A percentile compares a stretch with the other conserved stretches of the same genome.
Conservation (phyloP, 2,329 filamentous ascomycete genomes). For the Pyrenophora teres region DNA sequence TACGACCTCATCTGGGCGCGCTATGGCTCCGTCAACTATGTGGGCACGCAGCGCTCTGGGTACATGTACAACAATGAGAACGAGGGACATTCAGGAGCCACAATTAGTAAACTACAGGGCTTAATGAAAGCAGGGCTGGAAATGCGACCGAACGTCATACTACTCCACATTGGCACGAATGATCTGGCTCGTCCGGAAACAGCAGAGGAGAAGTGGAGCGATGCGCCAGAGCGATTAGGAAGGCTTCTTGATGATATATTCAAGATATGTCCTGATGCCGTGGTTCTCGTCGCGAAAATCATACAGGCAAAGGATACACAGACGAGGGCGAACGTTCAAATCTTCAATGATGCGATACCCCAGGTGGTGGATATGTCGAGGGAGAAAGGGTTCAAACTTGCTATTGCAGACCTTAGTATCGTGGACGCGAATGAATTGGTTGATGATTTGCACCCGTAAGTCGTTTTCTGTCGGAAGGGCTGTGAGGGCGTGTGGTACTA, state of each 20-base stretch:
- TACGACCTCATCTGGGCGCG: slow-evolving; percentile 27
- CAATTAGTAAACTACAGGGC: slow-evolving; percentile 36
- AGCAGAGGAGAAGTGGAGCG: slow-evolving; percentile 18
- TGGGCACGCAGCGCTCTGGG: slow-evolving; percentile 40
- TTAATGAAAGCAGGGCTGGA: slow-evolving; percentile 17
- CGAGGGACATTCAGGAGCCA: slow-evolving; percentile 40
- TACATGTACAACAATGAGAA: slow-evolving; percentile 42
- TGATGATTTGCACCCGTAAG: slow-evolving; percentile 39
- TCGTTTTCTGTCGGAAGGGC: not conserved
- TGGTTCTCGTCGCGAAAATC: slow-evolving; percentile 47
- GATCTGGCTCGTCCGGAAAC: slow-evolving; percentile 20
- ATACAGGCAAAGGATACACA: slow-evolving; percentile 26
- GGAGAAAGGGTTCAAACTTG: slow-evolving; percentile 28
- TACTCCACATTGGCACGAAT: slow-evolving; percentile 34
- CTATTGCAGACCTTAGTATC: slow-evolving; percentile 32
- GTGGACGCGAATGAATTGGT: slow-evolving; percentile 22
- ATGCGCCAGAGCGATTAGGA: slow-evolving; percentile 42
- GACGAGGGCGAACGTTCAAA: slow-evolving; percentile 18
- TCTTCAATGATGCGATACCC: slow-evolving; percentile 32
- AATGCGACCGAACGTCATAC: slow-evolving; percentile 27
- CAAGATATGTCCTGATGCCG: slow-evolving; percentile 35
- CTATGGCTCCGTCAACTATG: slow-evolving; percentile 30
- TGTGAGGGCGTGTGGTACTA: not conserved
- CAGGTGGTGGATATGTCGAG: slow-evolving; percentile 24
- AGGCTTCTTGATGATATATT: slow-evolving; percentile 42